Base-by-base conservation (phyloP, 148 eudicot species). In the Arbutus unedo region DNA sequence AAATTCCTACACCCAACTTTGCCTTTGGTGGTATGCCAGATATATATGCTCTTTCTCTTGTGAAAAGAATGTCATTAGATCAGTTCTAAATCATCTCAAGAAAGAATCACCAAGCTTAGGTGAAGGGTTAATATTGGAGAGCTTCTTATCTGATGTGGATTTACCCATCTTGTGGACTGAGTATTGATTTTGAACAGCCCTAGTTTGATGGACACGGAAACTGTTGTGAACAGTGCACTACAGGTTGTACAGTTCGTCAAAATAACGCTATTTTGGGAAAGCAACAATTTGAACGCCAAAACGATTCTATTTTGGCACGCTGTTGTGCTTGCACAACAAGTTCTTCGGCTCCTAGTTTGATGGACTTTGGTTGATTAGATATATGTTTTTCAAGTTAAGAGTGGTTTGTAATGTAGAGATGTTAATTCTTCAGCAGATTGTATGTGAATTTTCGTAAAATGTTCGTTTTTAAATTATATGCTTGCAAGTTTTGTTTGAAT, bases 101-200 rank as follows among this genome's bases (percentile, higher is more conserved):
- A 83, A 78, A 62, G 85, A 74, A 19, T 89, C 93, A 13, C 82
- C 91, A 21, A 84, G 91, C 59, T 78, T 89, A 7, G 92, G 88
- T 19, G 91, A 91, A 76, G 91, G 89, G 3, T 38, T 43, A 3
- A 91, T 86, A 18, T 85, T 90, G 5, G 91, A 91, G 83, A 93
- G 88, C 85, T 91, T 90, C 77, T 77, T 94, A 76, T 93, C 98
- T 76, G 88, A 93, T 60, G 89, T 90, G 80, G 90, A 77, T 59
- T 84, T 89, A 45, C 89, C 91, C 43, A 74, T 82, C 84, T 84
- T 91, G 83, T 94, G 94, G 95, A 87, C 76, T 78, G 85, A 88
- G 68, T 90, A 84, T 80, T 90, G 76, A 84, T 78, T 57, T 59
- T 77, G 55, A 62, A 15, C 74, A 70, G 21, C 38, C 60, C 55